These are phyloP conservation scores for Postia placenta DNA, from an alignment of 768 basidiomycete species.

Conservation along the genomic window DNA sequence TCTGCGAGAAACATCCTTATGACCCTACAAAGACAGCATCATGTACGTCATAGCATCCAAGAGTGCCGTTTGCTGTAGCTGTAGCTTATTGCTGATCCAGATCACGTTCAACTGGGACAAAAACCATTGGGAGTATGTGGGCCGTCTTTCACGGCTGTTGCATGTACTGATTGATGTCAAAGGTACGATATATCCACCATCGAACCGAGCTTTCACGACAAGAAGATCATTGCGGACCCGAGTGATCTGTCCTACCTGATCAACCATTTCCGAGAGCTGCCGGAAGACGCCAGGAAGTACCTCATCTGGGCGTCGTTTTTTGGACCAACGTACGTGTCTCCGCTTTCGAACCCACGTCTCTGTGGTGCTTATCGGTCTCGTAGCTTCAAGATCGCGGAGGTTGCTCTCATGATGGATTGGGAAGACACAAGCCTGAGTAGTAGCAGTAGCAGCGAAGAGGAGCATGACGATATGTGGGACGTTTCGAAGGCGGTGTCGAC, in stretches of 20 bases:
- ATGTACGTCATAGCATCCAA: slow-evolving; percentile 38
- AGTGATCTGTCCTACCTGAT: slow-evolving; percentile 58
- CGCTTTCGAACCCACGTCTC: background rate
- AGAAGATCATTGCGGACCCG: slow-evolving; percentile 48
- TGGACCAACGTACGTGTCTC: slow-evolving; percentile 52
- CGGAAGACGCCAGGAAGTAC: slow-evolving; percentile 60
- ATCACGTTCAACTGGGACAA: slow-evolving; percentile 60
- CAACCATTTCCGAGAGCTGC: slow-evolving; percentile 52
- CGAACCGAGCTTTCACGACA: slow-evolving; percentile 45
- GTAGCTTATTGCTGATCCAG: too few species aligned
- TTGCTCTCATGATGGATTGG: slow-evolving; percentile 69
- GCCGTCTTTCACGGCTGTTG: background rate
- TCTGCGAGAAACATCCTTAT: slow-evolving; percentile 58
- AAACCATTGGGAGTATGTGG: slow-evolving; percentile 60
- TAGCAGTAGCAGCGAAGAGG: slow-evolving; percentile 43
- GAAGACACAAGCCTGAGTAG: slow-evolving; percentile 50
- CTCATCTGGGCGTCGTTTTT: slow-evolving; percentile 70
- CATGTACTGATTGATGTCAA: slow-evolving; percentile 2
- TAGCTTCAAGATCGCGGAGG: slow-evolving; percentile 71
- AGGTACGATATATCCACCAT: slow-evolving; percentile 55
- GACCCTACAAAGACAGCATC: slow-evolving; percentile 56
- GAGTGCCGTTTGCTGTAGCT: too few species aligned
- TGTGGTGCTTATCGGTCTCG: background rate
- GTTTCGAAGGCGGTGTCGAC: slow-evolving; percentile 45
- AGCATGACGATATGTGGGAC: slow-evolving; percentile 40